Evolutionary conservation across 495 filamentous ascomycete genomes (phyloP).

Genomic region (Haplographium delicatum): DNA sequence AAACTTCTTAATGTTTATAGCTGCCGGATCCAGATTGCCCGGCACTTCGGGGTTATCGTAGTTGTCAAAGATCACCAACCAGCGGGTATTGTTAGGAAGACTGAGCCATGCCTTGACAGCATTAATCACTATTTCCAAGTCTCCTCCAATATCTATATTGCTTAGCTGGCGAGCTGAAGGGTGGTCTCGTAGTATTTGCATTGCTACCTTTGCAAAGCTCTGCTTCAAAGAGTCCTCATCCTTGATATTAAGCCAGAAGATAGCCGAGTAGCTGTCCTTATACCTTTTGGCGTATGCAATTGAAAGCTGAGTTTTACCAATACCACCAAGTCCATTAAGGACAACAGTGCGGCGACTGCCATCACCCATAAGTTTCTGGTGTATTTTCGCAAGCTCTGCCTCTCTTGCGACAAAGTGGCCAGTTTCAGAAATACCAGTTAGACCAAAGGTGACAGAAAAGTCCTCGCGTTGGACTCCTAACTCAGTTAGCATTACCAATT

Average conservation of each 20-base stretch:
- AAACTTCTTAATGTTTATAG: conserved; percentile 31
- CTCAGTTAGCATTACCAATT: too few relatives aligned
- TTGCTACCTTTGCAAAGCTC: conserved; percentile 27
- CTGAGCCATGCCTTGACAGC: conserved; percentile 33
- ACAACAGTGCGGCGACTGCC: too few relatives aligned
- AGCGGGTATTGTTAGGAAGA: conserved; percentile 34
- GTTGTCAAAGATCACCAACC: conserved; percentile 41
- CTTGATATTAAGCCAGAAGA: conserved; percentile 21
- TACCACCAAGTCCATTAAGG: too few relatives aligned
- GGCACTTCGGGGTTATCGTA: conserved; percentile 33
- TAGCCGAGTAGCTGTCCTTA: too few relatives aligned
- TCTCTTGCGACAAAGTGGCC: too few relatives aligned
- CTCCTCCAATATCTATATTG: conserved; percentile 6
- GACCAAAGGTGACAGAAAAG: too few relatives aligned
- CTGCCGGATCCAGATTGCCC: conserved; percentile 13
- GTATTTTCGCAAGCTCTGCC: too few relatives aligned
- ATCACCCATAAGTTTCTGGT: too few relatives aligned
- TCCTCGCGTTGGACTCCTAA: too few relatives aligned
- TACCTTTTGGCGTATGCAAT: too few relatives aligned
- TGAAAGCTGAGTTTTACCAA: too few relatives aligned
- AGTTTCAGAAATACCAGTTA: too few relatives aligned
- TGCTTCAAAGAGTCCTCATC: conserved; percentile 31
- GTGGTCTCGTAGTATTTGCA: conserved; percentile 27
- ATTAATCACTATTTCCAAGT: conserved; percentile 26
- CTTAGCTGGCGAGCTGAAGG: conserved; percentile 19